Conservation (phyloP, 1,139 yeast species). For the Scheffersomyces parashehatae region DNA sequence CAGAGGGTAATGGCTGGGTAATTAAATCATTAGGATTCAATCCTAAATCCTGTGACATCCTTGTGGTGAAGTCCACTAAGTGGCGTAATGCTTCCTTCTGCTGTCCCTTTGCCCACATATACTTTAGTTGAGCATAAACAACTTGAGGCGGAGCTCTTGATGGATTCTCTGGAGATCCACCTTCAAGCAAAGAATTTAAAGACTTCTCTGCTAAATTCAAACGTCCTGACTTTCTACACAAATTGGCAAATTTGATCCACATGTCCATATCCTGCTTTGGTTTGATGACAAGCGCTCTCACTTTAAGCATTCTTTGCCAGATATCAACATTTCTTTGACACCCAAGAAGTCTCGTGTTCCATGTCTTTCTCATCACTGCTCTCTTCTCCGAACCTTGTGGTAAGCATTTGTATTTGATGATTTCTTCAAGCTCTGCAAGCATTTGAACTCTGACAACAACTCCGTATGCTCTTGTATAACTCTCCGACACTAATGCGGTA, state of each 20-base stretch:
- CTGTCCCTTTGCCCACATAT: constrained; percentile 95
- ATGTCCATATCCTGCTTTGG: constrained; percentile 97
- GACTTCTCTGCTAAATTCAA: constrained; percentile 92
- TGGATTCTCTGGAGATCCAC: constrained; percentile 58
- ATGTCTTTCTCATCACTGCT: constrained; percentile 78
- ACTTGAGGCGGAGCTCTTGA: constrained; percentile 93
- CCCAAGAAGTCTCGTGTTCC: constrained; percentile 91
- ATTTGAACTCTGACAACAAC: constrained; percentile 96
- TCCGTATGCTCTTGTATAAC: constrained; percentile 95
- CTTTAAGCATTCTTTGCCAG: constrained; percentile 96
- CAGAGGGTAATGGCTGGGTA: constrained; percentile 82
- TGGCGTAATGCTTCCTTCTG: constrained; percentile 84
- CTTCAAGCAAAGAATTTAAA: constrained; percentile 70
- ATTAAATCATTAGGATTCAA: constrained; percentile 78
- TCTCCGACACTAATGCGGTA: constrained; percentile 91
- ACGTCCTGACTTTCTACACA: constrained; percentile 92
- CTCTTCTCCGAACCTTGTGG: constrained; percentile 83
- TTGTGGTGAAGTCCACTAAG: constrained; percentile 83
- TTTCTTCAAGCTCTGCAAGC: constrained; percentile 95
- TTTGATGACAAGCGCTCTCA: constrained; percentile 86
- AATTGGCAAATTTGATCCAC: constrained; percentile 97
- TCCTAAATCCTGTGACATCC: constrained; percentile 87
- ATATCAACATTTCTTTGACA: constrained; percentile 97
- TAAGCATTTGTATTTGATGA: constrained; percentile 80
- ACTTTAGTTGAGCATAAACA: constrained; percentile 93